Percentiles rank a stretch among this genome's conserved stretches.
phyloP scores from a whole-genome alignment of 352 stramenopile species.

The Blastocystis sp. region DNA sequence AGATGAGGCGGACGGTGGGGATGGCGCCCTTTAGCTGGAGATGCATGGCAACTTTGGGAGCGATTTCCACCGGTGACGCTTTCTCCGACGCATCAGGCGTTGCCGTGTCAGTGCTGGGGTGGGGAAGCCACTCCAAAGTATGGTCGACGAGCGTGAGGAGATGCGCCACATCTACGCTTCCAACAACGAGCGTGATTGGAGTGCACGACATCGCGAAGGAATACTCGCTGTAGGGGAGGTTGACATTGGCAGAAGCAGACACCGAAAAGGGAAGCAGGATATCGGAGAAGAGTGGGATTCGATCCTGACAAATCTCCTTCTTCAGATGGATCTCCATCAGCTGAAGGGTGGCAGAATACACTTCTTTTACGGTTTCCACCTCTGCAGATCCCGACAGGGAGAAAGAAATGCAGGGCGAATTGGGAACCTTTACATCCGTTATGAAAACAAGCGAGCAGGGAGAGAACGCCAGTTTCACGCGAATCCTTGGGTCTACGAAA shows the following conservation, averaged over 20 bases:
- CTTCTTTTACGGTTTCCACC: background rate
- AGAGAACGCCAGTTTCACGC: too few relatives aligned
- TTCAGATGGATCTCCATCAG: background rate
- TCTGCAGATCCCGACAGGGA: background rate
- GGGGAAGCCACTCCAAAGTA: background rate
- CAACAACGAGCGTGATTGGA: background rate
- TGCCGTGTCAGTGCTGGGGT: background rate
- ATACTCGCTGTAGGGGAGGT: background rate
- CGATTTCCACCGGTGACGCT: background rate
- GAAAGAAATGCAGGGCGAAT: background rate
- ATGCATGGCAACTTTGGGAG: background rate
- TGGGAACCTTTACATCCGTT: too few relatives aligned
- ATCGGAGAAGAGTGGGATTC: background rate
- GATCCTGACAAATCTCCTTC: background rate
- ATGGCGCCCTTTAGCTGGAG: background rate
- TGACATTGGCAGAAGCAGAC: background rate
- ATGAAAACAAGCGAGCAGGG: too few relatives aligned
- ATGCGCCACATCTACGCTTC: background rate
- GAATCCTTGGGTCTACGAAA: too few relatives aligned
- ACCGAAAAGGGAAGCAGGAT: background rate
- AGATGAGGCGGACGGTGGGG: background rate
- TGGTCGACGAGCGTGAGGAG: background rate
- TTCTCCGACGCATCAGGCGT: too few relatives aligned
- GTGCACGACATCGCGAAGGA: background rate
- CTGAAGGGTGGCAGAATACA: background rate